Base-by-base conservation (phyloP, 1,284 basidiomycete genomes). In the Cutaneotrichosporon curvatum region DNA sequence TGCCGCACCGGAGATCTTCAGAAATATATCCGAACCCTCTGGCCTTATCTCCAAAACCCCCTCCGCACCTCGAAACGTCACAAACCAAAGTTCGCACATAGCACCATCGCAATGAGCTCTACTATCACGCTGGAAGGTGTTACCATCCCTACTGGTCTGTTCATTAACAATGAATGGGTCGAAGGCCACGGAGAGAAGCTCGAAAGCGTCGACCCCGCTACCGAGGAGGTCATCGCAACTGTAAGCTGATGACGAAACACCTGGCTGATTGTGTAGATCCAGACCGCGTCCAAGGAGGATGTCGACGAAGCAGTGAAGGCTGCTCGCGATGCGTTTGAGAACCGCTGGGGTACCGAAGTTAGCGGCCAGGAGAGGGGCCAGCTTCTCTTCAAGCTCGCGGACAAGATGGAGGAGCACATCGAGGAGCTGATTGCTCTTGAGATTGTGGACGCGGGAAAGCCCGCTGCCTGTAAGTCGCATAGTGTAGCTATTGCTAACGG, bases 391-490 rank as follows among this genome's bases (percentile, higher is more conserved):
- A 86, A 84, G 65, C 81, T 95, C 40, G 91, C 91, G 37, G 88
- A 94, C 66, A 77, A 92, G 56, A 87, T 96, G 55, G 91, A 96
- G 71, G 78, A 81, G 55, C 82, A 94, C 68, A 75, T 79, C 20
- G 51, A 48, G n/a, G 40, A 79, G 51, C 78, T 88, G 19, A 84
- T 81, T 4, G 84, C 85, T 61, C 76, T 88, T 41, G 87, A 89
- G 67, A 58, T 58, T 43, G 72, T 88, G 40, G 87, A 90, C 71
- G 87, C 87, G 59, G 87, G 87, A 39, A 90, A 90, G 72, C 86
- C 91, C 56, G 84, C 31, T 48, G 55, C 47, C 70, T 88, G 41
- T 87, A 89, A 71, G 87, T 87, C 59, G 22, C 16, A 14, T n/a
- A 38, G 4, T n/a, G 9, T 7, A 10, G 12, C 7, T 4, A 30